A percentile compares a stretch with the other conserved stretches of the same genome.
Evolutionary conservation across 208 protist species (phyloP).

Genomic region (Blechomonas ayalai): DNA sequence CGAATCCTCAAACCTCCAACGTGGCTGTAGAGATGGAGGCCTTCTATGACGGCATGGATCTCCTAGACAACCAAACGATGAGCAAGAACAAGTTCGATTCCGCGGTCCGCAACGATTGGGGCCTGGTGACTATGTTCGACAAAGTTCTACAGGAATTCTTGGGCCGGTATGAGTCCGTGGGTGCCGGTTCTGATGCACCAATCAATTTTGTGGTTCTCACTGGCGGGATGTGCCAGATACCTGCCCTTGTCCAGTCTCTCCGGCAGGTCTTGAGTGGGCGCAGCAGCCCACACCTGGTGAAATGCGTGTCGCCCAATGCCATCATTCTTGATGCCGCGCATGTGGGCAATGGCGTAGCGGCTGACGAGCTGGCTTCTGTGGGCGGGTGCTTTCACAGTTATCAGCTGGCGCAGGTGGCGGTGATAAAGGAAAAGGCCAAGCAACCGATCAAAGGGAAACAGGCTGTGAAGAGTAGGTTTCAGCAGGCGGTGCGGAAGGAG

Average conservation of each 20-base stretch:
- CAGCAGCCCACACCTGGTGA: not conserved
- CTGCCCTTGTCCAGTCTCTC: constrained; percentile 33
- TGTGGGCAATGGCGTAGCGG: constrained; percentile 41
- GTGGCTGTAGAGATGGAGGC: constrained; percentile 82
- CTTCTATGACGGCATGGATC: constrained; percentile 81
- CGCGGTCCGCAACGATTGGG: constrained; percentile 59
- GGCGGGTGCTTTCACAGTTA: constrained; percentile 73
- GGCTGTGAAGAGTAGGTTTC: not conserved
- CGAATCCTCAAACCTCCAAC: constrained; percentile 36
- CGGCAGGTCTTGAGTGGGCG: constrained; percentile 14
- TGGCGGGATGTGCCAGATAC: constrained; percentile 77
- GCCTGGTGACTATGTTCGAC: constrained; percentile 47
- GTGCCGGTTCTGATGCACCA: constrained; percentile 1
- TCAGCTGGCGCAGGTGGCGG: constrained; percentile 23
- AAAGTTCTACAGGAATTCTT: constrained; percentile 45
- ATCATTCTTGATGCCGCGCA: constrained; percentile 22
- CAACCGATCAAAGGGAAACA: constrained; percentile 7
- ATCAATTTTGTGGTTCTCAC: constrained; percentile 55
- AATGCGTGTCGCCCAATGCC: not conserved
- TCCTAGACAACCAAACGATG: constrained; percentile 71
- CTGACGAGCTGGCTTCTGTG: constrained; percentile 49
- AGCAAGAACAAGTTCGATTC: constrained; percentile 56
- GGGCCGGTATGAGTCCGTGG: constrained; percentile 4
- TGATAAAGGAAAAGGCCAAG: constrained; percentile 14
- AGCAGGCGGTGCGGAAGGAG: constrained; percentile 1